Evolutionary conservation across 2,329 filamentous ascomycete species (phyloP).

Genomic region (Dryadomyces sulphureus): DNA sequence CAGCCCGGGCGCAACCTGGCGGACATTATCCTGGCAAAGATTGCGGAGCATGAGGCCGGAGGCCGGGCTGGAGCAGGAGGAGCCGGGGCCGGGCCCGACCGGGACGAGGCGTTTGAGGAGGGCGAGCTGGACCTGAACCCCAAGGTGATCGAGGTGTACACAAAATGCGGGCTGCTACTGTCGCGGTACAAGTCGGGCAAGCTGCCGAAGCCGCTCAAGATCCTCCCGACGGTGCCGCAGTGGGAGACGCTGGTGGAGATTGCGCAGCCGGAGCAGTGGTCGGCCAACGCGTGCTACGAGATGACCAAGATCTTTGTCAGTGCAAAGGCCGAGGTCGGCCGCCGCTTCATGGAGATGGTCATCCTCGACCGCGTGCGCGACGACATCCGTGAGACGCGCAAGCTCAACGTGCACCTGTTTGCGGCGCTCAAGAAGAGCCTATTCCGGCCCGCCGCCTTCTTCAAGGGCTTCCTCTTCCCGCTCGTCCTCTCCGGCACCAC

Average conservation of each 20-base stretch:
- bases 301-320: conserved; percentile 89
- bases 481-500: conserved; percentile 75
- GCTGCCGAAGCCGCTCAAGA: conserved; percentile 94
- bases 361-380: conserved; percentile 83
- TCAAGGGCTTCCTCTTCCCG: conserved; percentile 87
- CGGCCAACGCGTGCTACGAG: conserved; percentile 68
- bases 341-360: conserved; percentile 75
- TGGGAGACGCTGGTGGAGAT: conserved; percentile 38
- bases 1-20: conserved; percentile 57
- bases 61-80: conserved; percentile 1
- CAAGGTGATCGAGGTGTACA: conserved; percentile 89
- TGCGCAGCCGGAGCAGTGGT: conserved; percentile 47
- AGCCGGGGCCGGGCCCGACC: conserved; percentile 6
- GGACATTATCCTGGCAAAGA: conserved; percentile 86
- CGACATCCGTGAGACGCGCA: conserved; percentile 86
- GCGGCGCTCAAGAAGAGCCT: conserved; percentile 82
- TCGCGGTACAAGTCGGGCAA: conserved; percentile 88
- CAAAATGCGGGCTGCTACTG: conserved; percentile 74
- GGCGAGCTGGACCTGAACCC: conserved; percentile 66
- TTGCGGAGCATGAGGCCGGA: conserved; percentile 70
- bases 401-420: conserved; percentile 91
- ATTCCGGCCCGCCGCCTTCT: conserved; percentile 91
- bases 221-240: conserved; percentile 78
- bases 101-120: conserved; percentile 48
- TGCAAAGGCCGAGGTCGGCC: conserved; percentile 61